A percentile compares a stretch with the other conserved stretches of the same genome.
Evolutionary conservation across 2,329 filamentous ascomycete species (phyloP).

Genomic region (Cercospora beticola): DNA sequence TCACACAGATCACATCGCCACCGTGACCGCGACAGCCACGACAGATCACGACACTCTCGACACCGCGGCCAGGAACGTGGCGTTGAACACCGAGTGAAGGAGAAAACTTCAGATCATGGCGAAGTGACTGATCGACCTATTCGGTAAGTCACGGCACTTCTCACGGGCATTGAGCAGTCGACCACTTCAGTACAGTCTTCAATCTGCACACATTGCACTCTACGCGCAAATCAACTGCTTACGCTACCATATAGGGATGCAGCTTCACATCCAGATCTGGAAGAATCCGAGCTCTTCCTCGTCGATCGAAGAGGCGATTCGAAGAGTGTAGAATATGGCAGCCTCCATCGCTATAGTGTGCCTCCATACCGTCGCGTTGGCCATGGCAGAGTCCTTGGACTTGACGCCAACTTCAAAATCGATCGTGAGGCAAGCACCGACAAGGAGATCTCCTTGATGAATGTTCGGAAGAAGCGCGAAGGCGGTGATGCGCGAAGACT

Average conservation of each 20-base stretch:
- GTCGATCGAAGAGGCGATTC: constrained; percentile 75
- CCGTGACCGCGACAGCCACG: not conserved
- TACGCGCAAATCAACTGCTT: not conserved
- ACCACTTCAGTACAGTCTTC: too few species aligned
- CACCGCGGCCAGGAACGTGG: not conserved
- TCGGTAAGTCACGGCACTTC: not conserved
- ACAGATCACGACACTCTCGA: not conserved
- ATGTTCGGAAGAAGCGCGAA: not conserved
- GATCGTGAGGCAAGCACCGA: constrained; percentile 63
- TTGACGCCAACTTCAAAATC: constrained; percentile 60
- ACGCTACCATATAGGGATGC: not conserved
- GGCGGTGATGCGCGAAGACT: constrained; percentile 9
- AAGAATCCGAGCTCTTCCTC: constrained; percentile 50
- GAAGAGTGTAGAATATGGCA: constrained; percentile 72
- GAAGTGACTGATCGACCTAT: too few species aligned
- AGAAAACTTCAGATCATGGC: not conserved
- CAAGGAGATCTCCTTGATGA: constrained; percentile 18
- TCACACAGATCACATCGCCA: not conserved
- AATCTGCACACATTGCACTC: not conserved
- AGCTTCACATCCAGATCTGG: not conserved
- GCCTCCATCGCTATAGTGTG: constrained; percentile 68
- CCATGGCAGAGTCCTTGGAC: constrained; percentile 68
- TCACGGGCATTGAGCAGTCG: too few species aligned
- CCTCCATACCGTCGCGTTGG: constrained; percentile 71
- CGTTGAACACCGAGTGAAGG: not conserved